Evolutionary conservation across 176 grass and related monocot species (phyloP), one percentile per base, ranked within the genome.

Genomic region (Rhipidocladum racemiflorum): DNA sequence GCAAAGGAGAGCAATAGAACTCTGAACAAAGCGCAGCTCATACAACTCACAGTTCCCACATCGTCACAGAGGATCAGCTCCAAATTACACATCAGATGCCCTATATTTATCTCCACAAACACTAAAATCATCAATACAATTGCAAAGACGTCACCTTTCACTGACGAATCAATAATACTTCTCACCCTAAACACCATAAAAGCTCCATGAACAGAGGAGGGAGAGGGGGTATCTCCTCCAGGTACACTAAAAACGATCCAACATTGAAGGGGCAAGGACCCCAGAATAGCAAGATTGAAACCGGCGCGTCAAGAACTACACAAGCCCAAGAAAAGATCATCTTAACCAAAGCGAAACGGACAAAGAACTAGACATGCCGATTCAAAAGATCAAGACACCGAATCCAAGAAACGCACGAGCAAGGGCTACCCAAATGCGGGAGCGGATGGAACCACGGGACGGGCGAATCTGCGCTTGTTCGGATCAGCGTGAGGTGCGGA

Each of bases 371-470:
- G 36, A 6, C 49, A 55, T 59, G 49, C 18, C 28, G 68, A 44
- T 68, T 46, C 34, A 76, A 49, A 49, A 77, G 27, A 84, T 40
- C 39, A 84, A 56, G 61, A 84, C 79, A 79, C 36, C 48, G 80
- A 83, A 88, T 66, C 68, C 68, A 72, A 72, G 78, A 72, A 83
- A 70, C 74, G 65, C 25, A 65, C 43, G n/a, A 54, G 65, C 62
- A 32, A 69, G 68, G 54, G 23, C 68, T n/a, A 36, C 25, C 45
- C 2, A 8, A 88, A 88, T 88, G 86, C 74, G 25, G 80, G 65
- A 23, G 55, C 54, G 72, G 65, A 45, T 8, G 56, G 18, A 38
- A 10, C 23, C 71, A 25, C 16, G 44, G 55, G 55, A 18, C 2
- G 46, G 20, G 74, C 57, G 14, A 88, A 57, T 56, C 74, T 12